Conservation (phyloP, 805 yeast species). For the Phaffomyces antillensis region DNA sequence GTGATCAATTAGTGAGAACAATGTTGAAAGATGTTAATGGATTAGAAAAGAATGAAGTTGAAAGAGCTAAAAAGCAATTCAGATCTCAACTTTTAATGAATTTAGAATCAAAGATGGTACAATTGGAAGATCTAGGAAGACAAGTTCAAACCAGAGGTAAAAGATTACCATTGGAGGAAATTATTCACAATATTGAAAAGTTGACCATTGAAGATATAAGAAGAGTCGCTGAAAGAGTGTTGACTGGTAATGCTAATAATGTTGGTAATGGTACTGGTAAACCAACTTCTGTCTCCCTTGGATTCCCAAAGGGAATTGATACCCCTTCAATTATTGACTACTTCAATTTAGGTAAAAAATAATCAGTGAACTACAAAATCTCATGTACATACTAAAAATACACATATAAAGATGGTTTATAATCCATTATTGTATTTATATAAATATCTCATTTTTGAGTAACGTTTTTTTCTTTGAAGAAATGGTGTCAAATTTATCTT, state of each 20-base stretch:
- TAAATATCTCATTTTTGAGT: conserved; percentile 21
- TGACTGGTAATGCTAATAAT: conserved; percentile 54
- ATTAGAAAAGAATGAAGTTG: conserved; percentile 63
- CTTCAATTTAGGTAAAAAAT: conserved; percentile 49
- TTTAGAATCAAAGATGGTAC: conserved; percentile 87
- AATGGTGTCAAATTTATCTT: conserved; percentile 29
- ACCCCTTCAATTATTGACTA: conserved; percentile 54
- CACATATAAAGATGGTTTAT: no score
- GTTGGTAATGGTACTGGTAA: conserved; percentile 45
- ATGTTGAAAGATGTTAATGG: conserved; percentile 53
- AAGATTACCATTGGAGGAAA: conserved; percentile 68
- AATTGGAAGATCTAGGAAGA: conserved; percentile 90
- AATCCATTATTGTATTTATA: conserved; percentile 7
- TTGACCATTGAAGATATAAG: conserved; percentile 63
- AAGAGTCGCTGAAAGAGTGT: conserved; percentile 65
- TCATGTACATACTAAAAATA: not conserved
- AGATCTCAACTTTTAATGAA: conserved; percentile 86
- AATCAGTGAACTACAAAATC: not conserved
- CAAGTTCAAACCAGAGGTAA: conserved; percentile 82
- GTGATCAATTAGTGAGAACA: conserved; percentile 46
- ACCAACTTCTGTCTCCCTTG: conserved; percentile 89
- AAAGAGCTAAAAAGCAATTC: conserved; percentile 88
- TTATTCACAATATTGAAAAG: conserved; percentile 68
- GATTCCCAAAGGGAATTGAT: conserved; percentile 77
- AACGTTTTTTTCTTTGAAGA: conserved; percentile 15